phyloP scores from a whole-genome alignment of 2,329 filamentous ascomycete genomes.

The Aspergillus sp. region DNA sequence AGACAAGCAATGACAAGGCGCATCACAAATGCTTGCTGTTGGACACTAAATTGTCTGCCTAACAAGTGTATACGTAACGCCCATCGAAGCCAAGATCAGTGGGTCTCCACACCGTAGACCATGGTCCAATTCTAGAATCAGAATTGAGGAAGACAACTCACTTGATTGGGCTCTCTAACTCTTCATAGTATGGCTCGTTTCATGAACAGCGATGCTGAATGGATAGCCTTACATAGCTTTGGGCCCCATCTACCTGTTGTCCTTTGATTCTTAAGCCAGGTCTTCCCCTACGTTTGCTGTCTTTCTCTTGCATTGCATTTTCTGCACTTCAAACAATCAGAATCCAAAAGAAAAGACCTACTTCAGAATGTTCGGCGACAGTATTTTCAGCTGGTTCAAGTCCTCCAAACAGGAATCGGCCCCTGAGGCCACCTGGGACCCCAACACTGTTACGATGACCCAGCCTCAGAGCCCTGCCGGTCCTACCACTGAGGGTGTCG shows the following conservation, averaged over 20 bases:
- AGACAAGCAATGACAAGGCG: background rate
- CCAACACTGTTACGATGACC: slow-evolving; percentile 8
- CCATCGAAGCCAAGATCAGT: slow-evolving; percentile 2
- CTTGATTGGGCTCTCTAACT: slow-evolving; percentile 1
- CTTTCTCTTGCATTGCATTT: background rate
- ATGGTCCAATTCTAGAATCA: slow-evolving; percentile 5
- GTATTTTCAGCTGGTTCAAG: slow-evolving; percentile 7
- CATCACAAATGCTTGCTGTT: background rate
- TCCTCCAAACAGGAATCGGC: slow-evolving; percentile 3
- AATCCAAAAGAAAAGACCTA: background rate
- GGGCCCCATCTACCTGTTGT: background rate
- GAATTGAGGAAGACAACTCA: slow-evolving; percentile 3
- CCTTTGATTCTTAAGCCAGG: background rate
- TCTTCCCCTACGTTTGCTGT: background rate
- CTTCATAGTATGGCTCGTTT: slow-evolving; percentile 5
- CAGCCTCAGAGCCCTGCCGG: slow-evolving; percentile 6
- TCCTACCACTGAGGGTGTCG: background rate
- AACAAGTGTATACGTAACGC: slow-evolving; percentile 6
- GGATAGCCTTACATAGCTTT: slow-evolving; percentile 2
- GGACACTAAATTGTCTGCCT: slow-evolving; percentile 4
- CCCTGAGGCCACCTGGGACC: slow-evolving; percentile 5
- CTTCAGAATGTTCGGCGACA: background rate
- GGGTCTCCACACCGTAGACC: slow-evolving; percentile 4
- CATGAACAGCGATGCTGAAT: background rate
- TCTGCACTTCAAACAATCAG: background rate